Evolutionary conservation across 2,329 filamentous ascomycete species (phyloP).

Genomic region (Colletotrichum horii): DNA sequence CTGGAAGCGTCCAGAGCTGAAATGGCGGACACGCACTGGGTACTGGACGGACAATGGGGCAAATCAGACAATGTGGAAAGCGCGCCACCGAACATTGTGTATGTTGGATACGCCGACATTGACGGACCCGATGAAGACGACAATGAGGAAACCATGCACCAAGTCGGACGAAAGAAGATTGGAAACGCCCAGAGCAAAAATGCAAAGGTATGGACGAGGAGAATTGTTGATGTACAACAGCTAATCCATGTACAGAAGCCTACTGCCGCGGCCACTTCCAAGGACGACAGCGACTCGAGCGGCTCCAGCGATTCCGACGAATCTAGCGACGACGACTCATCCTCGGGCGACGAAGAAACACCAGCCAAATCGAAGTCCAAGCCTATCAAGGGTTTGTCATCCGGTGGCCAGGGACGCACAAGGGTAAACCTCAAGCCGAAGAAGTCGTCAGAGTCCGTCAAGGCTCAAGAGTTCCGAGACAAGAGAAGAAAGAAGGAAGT

Average conservation of each 20-base stretch:
- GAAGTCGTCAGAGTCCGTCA: slow-evolving; percentile 44
- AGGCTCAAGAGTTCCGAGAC: slow-evolving; percentile 57
- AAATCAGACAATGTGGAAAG: background rate
- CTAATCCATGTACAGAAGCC: slow-evolving; percentile 24
- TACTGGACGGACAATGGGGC: slow-evolving; percentile 58
- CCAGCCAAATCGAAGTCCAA: slow-evolving; percentile 11
- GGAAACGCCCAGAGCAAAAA: slow-evolving; percentile 31
- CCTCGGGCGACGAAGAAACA: background rate
- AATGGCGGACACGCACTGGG: slow-evolving; percentile 77
- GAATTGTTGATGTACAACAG: background rate
- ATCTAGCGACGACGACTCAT: slow-evolving; percentile 4
- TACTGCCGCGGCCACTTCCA: slow-evolving; percentile 12
- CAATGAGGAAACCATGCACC: slow-evolving; percentile 37
- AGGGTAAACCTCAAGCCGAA: slow-evolving; percentile 31
- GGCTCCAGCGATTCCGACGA: slow-evolving; percentile 24
- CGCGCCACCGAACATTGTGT: slow-evolving; percentile 61
- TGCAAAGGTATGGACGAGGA: slow-evolving; percentile 29
- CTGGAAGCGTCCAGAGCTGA: slow-evolving; percentile 67
- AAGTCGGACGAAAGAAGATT: slow-evolving; percentile 41
- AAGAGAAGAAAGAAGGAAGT: slow-evolving; percentile 70
- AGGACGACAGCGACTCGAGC: slow-evolving; percentile 29
- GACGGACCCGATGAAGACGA: slow-evolving; percentile 39
- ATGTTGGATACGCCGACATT: slow-evolving; percentile 58
- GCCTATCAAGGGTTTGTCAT: slow-evolving; percentile 26
- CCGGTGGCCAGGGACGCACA: slow-evolving; percentile 8